Evolutionary conservation across 345 rosid genomes (phyloP).

Genomic region (Citrus sp.): DNA sequence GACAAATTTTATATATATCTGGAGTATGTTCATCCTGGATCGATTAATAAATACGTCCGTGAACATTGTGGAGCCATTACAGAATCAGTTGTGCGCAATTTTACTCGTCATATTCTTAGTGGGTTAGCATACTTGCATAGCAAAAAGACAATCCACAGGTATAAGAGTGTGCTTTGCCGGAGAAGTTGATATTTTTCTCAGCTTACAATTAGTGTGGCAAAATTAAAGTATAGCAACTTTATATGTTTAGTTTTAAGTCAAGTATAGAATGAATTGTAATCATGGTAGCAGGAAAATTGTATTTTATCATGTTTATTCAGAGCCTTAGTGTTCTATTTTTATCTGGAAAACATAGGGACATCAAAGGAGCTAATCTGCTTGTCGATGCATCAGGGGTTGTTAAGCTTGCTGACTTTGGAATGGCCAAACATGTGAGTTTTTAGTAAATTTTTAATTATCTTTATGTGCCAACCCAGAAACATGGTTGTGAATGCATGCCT

Average conservation of each 20-base stretch:
- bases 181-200: conserved; percentile 1
- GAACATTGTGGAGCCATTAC: conserved; percentile 95
- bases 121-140: conserved; percentile 89
- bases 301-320: conserved; percentile 4
- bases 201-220: neutral
- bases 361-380: conserved; percentile 97
- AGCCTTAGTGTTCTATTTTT: conserved; percentile 15
- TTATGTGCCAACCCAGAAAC: neutral
- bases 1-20: conserved; percentile 84
- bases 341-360: conserved; percentile 58
- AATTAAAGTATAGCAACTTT: neutral
- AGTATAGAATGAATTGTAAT: conserved; percentile 1
- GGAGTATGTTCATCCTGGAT: conserved; percentile 97
- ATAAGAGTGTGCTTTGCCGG: conserved; percentile 2
- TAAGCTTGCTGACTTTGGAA: conserved; percentile 97
- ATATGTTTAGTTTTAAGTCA: neutral
- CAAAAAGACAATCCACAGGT: conserved; percentile 94
- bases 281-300: neutral
- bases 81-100: conserved; percentile 82
- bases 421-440: conserved; percentile 90
- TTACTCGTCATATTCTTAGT: conserved; percentile 89
- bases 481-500: neutral
- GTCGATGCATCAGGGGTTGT: conserved; percentile 95
- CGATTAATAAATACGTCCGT: conserved; percentile 75
- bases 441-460: neutral